Evolutionary conservation across 2,329 filamentous ascomycete species (phyloP).

Genomic region (Bertia moriformis): DNA sequence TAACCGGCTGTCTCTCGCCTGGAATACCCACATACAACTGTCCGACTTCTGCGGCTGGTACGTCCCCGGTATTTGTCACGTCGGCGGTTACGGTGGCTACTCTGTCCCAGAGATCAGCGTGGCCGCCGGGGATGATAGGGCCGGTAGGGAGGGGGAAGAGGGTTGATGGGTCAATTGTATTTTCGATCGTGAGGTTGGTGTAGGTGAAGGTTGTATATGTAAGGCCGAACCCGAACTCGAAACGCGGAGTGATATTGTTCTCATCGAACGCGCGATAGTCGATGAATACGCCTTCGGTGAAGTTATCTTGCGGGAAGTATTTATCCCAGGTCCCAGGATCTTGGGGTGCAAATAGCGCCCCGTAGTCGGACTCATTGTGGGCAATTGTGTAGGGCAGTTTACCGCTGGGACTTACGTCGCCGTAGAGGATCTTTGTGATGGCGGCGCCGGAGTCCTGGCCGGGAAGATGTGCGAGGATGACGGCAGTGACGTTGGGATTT

Average conservation of each 20-base stretch:
- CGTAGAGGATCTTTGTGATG: conserved; percentile 40
- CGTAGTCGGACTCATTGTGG: conserved; percentile 38
- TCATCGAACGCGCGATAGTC: conserved; percentile 41
- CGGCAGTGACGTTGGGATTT: conserved; percentile 46
- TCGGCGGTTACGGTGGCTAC: conserved; percentile 21
- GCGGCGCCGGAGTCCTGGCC: conserved; percentile 47
- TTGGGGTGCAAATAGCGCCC: conserved; percentile 19
- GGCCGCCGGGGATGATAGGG: conserved; percentile 21
- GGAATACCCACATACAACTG: conserved; percentile 33
- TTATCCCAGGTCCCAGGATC: conserved; percentile 31
- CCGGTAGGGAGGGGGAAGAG: conserved; percentile 17
- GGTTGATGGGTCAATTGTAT: conserved; percentile 17
- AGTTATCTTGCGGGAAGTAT: conserved; percentile 33
- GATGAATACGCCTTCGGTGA: conserved; percentile 32
- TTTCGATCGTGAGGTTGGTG: conserved; percentile 24
- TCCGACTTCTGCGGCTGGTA: conserved; percentile 27
- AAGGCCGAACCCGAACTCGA: conserved; percentile 40
- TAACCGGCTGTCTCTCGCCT: conserved; percentile 26
- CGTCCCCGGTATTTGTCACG: conserved; percentile 24
- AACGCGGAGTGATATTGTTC: conserved; percentile 29
- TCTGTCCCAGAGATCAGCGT: conserved; percentile 29
- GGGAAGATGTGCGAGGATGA: conserved; percentile 50
- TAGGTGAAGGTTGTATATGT: conserved; percentile 39
- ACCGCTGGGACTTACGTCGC: conserved; percentile 38
- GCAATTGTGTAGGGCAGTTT: conserved; percentile 49